phyloP scores from a whole-genome alignment of 1,139 yeast species.

The Saccharomycopsis phalli region DNA sequence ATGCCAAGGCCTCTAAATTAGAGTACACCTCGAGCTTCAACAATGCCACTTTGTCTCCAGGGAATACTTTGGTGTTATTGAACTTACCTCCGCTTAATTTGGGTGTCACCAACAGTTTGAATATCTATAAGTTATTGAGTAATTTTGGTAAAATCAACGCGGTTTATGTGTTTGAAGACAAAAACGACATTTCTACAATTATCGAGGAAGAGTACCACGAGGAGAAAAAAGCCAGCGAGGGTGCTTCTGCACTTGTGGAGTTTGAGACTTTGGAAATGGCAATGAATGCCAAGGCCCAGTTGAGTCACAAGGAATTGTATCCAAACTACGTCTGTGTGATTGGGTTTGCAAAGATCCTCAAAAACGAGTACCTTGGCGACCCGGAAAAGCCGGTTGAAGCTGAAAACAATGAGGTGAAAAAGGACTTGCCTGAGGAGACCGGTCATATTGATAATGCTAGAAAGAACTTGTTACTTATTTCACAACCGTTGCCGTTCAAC shows the following conservation, averaged over 20 bases:
- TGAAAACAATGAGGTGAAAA: conserved; percentile 14
- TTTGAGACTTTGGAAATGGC: conserved; percentile 68
- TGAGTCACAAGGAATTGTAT: conserved; percentile 74
- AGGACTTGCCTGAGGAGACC: background rate
- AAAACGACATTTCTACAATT: conserved; percentile 8
- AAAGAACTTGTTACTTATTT: conserved; percentile 9
- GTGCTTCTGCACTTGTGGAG: conserved; percentile 42
- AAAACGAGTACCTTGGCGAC: conserved; percentile 32
- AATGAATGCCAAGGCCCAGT: conserved; percentile 62
- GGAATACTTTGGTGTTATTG: conserved; percentile 67
- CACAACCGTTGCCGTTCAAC: conserved; percentile 9
- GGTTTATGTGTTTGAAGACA: conserved; percentile 43
- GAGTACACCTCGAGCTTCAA: conserved; percentile 56
- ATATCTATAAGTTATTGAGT: conserved; percentile 37
- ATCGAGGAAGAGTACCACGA: conserved; percentile 8
- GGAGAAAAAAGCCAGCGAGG: background rate
- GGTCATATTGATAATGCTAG: conserved; percentile 3
- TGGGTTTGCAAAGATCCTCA: conserved; percentile 57
- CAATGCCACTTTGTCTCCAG: conserved; percentile 64
- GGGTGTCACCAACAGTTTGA: conserved; percentile 33
- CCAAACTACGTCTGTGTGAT: conserved; percentile 62
- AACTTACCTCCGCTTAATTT: conserved; percentile 49
- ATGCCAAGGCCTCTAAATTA: conserved; percentile 40
- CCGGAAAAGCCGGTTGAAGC: background rate
- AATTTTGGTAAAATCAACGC: conserved; percentile 48